phyloP scores from a whole-genome alignment of 23 red algal genomes.

The Agarophyton chilense region DNA sequence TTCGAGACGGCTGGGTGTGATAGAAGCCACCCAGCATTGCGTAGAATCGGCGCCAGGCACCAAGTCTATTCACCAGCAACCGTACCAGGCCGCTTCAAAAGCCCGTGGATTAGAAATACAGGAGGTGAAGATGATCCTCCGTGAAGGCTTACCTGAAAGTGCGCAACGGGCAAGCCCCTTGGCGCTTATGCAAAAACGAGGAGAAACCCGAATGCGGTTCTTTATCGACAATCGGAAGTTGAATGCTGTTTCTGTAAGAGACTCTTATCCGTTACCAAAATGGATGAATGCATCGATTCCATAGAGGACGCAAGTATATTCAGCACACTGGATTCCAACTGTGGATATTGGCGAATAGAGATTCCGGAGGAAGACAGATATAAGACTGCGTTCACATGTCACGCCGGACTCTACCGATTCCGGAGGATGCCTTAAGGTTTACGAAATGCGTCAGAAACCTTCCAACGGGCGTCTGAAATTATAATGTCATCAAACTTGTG shows the following conservation, averaged over 20 bases:
- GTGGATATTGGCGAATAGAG: neutral
- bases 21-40: no score
- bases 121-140: no score
- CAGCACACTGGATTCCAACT: constrained; percentile 13
- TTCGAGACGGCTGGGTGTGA: no score
- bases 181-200: no score
- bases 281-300: constrained; percentile 50
- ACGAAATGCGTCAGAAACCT: constrained; percentile 24
- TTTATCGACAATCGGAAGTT: constrained; percentile 40
- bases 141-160: no score
- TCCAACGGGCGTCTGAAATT: constrained; percentile 38
- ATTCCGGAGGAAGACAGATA: constrained; percentile 2
- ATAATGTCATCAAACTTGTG: neutral
- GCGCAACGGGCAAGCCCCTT: no score
- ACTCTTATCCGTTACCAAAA: constrained; percentile 27
- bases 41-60: no score
- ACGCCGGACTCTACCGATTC: constrained; percentile 1
- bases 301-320: neutral
- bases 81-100: no score
- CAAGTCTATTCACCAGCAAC: no score
- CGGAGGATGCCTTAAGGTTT: constrained; percentile 3
- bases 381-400: constrained; percentile 18
- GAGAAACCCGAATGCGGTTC: no score
- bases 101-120: no score
- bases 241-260: constrained; percentile 24